Evolutionary conservation across 371 early-diverging fungal genomes (phyloP), one percentile per base, ranked within the genome.

Genomic region (Saksenaea oblongispora): DNA sequence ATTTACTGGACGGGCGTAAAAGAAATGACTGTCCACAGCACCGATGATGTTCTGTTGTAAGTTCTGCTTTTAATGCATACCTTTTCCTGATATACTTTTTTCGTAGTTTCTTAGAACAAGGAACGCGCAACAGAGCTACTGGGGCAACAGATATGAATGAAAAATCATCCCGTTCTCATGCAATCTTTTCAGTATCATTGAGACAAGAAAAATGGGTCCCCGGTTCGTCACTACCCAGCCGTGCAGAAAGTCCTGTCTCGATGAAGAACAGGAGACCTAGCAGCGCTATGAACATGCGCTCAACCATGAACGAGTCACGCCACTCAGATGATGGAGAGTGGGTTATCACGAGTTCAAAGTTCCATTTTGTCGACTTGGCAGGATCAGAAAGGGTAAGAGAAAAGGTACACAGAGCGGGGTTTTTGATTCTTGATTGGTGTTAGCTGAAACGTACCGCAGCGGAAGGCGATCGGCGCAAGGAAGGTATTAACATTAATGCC

Each of bases 331-430:
- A 77, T 4, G 76, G 81, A 4, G 83, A 86, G 41, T 82, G 84
- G 76, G 61, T 88, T 11, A 71, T 79, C n/a, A 75, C 92, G 24
- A 83, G 84, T 9, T 92, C 94, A 36, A 99, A 98, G 77, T 95
- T 98, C 68, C 94, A 98, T 73, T 99, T 99, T 87, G 99, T 99
- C 41, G 99, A 99, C 86, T 80, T 99, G 69, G 99, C 99, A 34
- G 99, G 99, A 24, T 95, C 95, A 39, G 99, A 99, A 78, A 88
- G 99, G 57, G 85, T 87, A 82, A 61, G 69, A 15, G 10, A 26
- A 7, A 36, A 36, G 27, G 3, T n/a, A 34, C 22, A 51, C 58
- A 10, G 14, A 44, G 15, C 56, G 47, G 31, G 18, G 14, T 22
- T 22, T 35, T 13, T 36, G 26, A 2, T 37, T 47, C 31, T 39